Conservation (phyloP, 345 rosid genomes). For the Brassica cretica region DNA sequence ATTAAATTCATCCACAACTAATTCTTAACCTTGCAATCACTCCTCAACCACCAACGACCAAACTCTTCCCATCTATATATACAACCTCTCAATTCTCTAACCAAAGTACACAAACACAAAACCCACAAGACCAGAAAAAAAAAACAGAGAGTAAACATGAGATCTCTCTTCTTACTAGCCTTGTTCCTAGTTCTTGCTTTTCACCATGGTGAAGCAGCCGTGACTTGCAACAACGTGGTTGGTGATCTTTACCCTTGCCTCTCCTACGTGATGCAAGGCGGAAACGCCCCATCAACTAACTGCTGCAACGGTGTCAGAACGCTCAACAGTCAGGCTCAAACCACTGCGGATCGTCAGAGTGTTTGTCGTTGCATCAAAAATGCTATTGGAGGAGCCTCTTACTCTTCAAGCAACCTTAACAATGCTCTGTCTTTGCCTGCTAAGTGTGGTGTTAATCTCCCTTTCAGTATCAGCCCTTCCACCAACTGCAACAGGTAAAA, state of each 20-base stretch:
- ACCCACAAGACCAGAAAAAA: not conserved
- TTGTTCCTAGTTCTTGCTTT: slow-evolving; percentile 28
- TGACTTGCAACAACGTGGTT: slow-evolving; percentile 28
- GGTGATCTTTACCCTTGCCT: slow-evolving; percentile 35
- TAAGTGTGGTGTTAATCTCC: slow-evolving; percentile 51
- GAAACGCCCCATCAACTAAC: slow-evolving; percentile 17
- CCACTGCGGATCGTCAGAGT: slow-evolving; percentile 51
- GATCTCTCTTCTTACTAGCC: slow-evolving; percentile 28
- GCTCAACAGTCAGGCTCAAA: slow-evolving; percentile 45
- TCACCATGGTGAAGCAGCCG: slow-evolving; percentile 34
- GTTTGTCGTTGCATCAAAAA: slow-evolving; percentile 55
- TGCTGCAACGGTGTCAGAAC: slow-evolving; percentile 54
- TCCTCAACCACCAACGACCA: slow-evolving; percentile 25
- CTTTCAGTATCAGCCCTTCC: slow-evolving; percentile 53
- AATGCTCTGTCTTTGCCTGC: slow-evolving; percentile 46
- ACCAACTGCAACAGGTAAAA: slow-evolving; percentile 52
- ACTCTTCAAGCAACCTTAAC: slow-evolving; percentile 29
- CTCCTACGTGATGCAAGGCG: slow-evolving; percentile 34
- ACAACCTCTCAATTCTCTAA: slow-evolving; percentile 4
- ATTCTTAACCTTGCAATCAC: slow-evolving; percentile 19
- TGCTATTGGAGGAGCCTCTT: slow-evolving; percentile 29
- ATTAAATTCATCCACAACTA: slow-evolving; percentile 35
- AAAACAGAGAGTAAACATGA: slow-evolving; percentile 26
- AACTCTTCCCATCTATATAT: slow-evolving; percentile 8
- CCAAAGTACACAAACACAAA: not conserved